These are phyloP conservation scores for Aegilops longissima DNA, from an alignment of 176 grass and related monocot genomes.

Conservation along the genomic window DNA sequence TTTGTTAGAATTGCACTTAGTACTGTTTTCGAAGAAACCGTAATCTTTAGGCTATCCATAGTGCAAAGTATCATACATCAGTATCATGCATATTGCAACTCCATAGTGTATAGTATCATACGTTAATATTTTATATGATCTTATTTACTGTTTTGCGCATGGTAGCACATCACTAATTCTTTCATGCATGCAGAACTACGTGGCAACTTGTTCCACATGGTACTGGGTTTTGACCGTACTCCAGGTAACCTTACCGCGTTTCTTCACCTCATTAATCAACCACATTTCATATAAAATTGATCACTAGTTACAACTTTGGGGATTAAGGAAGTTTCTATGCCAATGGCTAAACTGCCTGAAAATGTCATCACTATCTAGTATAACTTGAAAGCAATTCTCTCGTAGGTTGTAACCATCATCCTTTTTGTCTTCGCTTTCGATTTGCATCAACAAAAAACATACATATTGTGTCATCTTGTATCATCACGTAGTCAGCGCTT, in stretches of 20 bases:
- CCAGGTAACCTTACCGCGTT: slow-evolving; percentile 40
- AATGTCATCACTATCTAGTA: neutral
- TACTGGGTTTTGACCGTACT: slow-evolving; percentile 74
- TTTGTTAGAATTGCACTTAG: too few species aligned
- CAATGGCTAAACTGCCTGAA: neutral
- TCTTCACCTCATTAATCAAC: neutral
- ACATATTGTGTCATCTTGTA: neutral
- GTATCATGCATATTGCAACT: too few species aligned
- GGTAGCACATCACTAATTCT: neutral
- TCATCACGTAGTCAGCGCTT: neutral
- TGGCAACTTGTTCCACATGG: slow-evolving; percentile 46
- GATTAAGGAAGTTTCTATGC: neutral
- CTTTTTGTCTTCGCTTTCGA: neutral
- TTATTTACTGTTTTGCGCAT: too few species aligned
- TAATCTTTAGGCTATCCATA: too few species aligned
- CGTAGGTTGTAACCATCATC: neutral
- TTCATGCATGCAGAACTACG: slow-evolving; percentile 46
- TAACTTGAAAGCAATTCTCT: neutral
- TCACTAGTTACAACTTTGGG: too few species aligned
- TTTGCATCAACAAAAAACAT: neutral
- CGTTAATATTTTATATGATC: too few species aligned
- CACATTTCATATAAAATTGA: neutral
- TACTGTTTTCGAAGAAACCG: too few species aligned
- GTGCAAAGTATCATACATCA: too few species aligned
- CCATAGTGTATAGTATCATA: too few species aligned